Evolutionary conservation across 768 basidiomycete species (phyloP), one percentile per base, ranked within the genome.

Genomic region (Mrakia hoshinonis): DNA sequence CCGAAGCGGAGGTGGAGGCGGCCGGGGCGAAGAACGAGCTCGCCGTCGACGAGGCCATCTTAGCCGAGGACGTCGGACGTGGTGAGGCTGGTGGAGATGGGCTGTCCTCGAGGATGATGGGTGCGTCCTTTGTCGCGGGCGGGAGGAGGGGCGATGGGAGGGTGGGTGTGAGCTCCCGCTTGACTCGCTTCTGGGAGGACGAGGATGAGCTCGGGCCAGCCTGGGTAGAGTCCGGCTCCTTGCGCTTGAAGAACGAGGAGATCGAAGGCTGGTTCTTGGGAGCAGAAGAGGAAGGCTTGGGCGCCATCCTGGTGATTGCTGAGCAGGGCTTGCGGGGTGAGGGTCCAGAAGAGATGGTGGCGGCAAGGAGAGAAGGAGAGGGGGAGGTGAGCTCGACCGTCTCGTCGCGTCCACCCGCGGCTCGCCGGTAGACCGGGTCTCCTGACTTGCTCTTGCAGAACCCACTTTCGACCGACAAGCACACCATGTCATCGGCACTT

Each of bases 211-310:
- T 46, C 29, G 43, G 26, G n/a, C 18, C 38, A 24, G 49, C 39
- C 31, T n/a, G 46, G 20, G 58, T 22, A 11, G 68, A 34, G 3
- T 48, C 34, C 1, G 49, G 36, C 0, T 39, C 26, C 26, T 70
- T 70, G 22, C 69, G 34, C 36, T 70, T 70, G 69, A 70, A 70
- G 63, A 70, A 70, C 1, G 43, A 49, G 1, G 69, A 70, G 38
- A 70, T 60, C 4, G 61, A 64, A 2, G 62, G 69, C 34, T 70
- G 69, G 47, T 61, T 69, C 1, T n/a, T 38, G 29, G 67, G 38
- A 2, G 7, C 43, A 15, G 24, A 34, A 1, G 36, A n/a, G 15
- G 51, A 11, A 10, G 24, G 22, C 29, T 68, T 68, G 39, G 67
- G 67, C 20, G 54, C 24, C 67, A 68, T 68, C 20, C 34, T 43